Evolutionary conservation across 345 rosid genomes (phyloP).

Genomic region (Anastatica hierochuntica): DNA sequence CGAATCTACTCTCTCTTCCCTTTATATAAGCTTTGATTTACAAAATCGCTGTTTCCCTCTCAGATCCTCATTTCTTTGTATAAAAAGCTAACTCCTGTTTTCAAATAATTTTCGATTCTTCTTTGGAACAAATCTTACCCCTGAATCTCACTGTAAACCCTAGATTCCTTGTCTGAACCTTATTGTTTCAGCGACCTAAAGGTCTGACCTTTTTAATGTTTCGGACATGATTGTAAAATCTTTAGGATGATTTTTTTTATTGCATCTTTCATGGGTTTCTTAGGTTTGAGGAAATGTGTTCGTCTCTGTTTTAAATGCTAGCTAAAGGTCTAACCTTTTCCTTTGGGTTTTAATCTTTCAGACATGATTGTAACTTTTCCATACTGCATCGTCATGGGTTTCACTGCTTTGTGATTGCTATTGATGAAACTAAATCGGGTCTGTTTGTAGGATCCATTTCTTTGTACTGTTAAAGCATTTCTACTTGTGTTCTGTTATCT

Average conservation of each 20-base stretch:
- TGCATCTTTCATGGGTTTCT: not conserved
- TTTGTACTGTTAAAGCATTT: not conserved
- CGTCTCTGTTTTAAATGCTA: no score
- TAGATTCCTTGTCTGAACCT: slow-evolving; percentile 1
- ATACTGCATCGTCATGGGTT: not conserved
- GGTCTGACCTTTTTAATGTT: slow-evolving; percentile 11
- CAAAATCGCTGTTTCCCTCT: not conserved
- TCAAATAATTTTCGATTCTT: not conserved
- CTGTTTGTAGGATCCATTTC: no score
- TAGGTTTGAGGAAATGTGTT: no score
- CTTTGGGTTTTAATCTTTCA: no score
- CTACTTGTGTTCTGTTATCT: not conserved
- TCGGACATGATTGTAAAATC: not conserved
- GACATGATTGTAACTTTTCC: no score
- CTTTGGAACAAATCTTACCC: not conserved
- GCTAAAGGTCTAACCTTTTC: no score
- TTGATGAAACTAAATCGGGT: not conserved
- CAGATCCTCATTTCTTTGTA: not conserved
- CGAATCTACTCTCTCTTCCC: not conserved
- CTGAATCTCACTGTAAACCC: slow-evolving; percentile 5
- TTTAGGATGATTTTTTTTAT: not conserved
- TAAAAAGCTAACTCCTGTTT: slow-evolving; percentile 1
- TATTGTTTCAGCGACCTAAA: slow-evolving; percentile 2
- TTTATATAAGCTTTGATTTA: not conserved
- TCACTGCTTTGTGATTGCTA: not conserved